Percentiles rank a stretch among this genome's conserved stretches.
Conservation (phyloP, 2,329 filamentous ascomycete genomes). For the Aspergillus sp. region DNA sequence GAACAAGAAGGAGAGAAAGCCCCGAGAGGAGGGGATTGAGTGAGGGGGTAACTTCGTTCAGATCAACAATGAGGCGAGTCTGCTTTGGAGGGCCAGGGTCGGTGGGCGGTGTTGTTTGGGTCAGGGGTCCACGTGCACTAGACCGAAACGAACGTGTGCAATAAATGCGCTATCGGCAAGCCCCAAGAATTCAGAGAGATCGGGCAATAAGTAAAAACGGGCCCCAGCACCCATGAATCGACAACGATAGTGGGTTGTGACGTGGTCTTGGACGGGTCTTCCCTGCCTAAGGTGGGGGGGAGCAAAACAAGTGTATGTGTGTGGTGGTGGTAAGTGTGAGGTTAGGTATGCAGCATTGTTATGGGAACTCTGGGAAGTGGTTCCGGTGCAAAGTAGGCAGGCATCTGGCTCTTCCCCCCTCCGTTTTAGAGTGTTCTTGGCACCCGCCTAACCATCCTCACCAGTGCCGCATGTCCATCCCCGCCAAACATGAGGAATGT, state of each 20-base stretch:
- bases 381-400: not conserved
- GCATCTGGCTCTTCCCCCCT: not conserved
- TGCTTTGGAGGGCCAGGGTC: slow-evolving; percentile 9
- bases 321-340: not conserved
- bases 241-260: not conserved
- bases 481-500: slow-evolving; percentile 4
- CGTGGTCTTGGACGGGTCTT: not conserved
- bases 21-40: slow-evolving; percentile 28
- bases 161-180: not conserved
- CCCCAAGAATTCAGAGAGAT: not conserved
- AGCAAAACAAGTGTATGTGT: not conserved
- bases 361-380: slow-evolving; percentile 1
- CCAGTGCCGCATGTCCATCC: slow-evolving; percentile 13
- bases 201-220: not conserved
- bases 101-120: slow-evolving; percentile 25
- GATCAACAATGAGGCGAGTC: slow-evolving; percentile 15
- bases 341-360: slow-evolving; percentile 11
- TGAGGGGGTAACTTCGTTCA: slow-evolving; percentile 15
- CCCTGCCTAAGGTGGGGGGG: not conserved
- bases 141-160: slow-evolving; percentile 1
- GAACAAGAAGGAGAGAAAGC: slow-evolving; percentile 21
- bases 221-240: not conserved
- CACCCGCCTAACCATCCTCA: slow-evolving; percentile 11
- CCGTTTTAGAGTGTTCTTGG: slow-evolving; percentile 22
- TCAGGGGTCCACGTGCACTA: slow-evolving; percentile 33